A percentile compares a stretch with the other conserved stretches of the same genome.
Conservation (phyloP, 2,329 filamentous ascomycete species). For the Pseudogymnoascus sp. region DNA sequence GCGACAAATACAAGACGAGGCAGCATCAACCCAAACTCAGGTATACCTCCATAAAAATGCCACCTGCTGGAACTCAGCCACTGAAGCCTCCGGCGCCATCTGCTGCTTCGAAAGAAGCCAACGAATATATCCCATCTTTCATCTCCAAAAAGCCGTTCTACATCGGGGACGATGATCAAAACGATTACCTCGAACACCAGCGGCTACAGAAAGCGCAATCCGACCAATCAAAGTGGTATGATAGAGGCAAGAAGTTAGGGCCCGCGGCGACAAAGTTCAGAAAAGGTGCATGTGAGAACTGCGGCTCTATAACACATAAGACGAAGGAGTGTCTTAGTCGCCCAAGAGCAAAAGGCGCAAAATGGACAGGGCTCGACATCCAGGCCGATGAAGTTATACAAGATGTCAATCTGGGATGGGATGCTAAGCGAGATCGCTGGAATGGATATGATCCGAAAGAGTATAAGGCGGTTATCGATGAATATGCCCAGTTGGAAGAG, state of each 20-base stretch:
- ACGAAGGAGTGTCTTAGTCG: constrained; percentile 86
- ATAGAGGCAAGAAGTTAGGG: constrained; percentile 74
- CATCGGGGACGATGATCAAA: constrained; percentile 66
- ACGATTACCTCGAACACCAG: constrained; percentile 95
- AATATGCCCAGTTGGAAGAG: constrained; percentile 79
- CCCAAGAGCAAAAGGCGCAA: constrained; percentile 81
- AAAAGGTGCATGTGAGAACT: constrained; percentile 98
- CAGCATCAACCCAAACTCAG: background rate
- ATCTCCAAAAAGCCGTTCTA: constrained; percentile 99
- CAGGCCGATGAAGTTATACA: constrained; percentile 85
- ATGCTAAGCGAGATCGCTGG: constrained; percentile 95
- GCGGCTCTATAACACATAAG: constrained; percentile 94
- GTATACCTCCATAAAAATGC: constrained; percentile 28
- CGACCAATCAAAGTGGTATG: constrained; percentile 79
- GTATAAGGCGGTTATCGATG: constrained; percentile 78
- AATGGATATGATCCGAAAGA: constrained; percentile 92
- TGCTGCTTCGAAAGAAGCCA: constrained; percentile 71
- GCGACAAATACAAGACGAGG: background rate
- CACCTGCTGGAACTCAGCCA: constrained; percentile 31
- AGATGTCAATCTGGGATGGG: constrained; percentile 83
- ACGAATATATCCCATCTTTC: constrained; percentile 96
- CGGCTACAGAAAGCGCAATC: constrained; percentile 61
- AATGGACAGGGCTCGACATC: constrained; percentile 88
- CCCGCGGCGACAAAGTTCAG: constrained; percentile 93
- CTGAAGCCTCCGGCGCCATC: constrained; percentile 28